These are phyloP conservation scores for Niebla homalea DNA, from an alignment of 495 filamentous ascomycete genomes.

Conservation along the genomic window DNA sequence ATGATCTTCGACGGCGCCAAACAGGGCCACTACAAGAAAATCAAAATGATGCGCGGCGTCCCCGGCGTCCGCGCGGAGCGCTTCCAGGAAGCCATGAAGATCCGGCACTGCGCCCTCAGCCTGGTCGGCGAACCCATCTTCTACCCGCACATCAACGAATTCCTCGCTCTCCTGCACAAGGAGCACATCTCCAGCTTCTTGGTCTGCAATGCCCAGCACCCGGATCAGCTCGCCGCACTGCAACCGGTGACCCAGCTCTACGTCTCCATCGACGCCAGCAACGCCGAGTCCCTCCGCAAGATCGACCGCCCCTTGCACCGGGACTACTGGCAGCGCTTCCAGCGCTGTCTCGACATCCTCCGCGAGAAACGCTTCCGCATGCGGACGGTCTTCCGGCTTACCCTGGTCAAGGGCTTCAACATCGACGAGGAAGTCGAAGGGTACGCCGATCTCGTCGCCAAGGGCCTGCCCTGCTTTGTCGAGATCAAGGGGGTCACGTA, in stretches of 20 bases:
- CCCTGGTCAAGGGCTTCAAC: conserved; percentile 93
- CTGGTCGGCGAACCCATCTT: conserved; percentile 95
- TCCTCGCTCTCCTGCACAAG: conserved; percentile 63
- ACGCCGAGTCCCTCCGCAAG: conserved; percentile 69
- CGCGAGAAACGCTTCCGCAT: conserved; percentile 67
- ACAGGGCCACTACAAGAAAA: conserved; percentile 86
- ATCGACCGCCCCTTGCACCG: conserved; percentile 89
- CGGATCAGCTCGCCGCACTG: conserved; percentile 71
- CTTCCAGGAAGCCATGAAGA: conserved; percentile 83
- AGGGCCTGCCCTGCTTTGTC: conserved; percentile 75
- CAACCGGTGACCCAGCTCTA: conserved; percentile 85
- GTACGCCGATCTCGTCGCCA: conserved; percentile 78
- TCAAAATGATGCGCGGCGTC: conserved; percentile 89
- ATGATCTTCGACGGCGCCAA: conserved; percentile 82
- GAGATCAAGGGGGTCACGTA: conserved; percentile 96
- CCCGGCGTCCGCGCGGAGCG: conserved; percentile 85
- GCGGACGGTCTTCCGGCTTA: conserved; percentile 88
- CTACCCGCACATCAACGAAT: conserved; percentile 92
- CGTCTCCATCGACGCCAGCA: conserved; percentile 87
- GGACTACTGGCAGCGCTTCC: conserved; percentile 95
- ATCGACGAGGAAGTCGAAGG: conserved; percentile 83
- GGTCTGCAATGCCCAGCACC: conserved; percentile 97
- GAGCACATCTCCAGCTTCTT: conserved; percentile 88
- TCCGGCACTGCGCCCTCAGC: conserved; percentile 80
- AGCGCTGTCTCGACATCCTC: conserved; percentile 78